These are phyloP conservation scores for Piper betle DNA, from an alignment of 164 flowering plant species.

Conservation along the genomic window DNA sequence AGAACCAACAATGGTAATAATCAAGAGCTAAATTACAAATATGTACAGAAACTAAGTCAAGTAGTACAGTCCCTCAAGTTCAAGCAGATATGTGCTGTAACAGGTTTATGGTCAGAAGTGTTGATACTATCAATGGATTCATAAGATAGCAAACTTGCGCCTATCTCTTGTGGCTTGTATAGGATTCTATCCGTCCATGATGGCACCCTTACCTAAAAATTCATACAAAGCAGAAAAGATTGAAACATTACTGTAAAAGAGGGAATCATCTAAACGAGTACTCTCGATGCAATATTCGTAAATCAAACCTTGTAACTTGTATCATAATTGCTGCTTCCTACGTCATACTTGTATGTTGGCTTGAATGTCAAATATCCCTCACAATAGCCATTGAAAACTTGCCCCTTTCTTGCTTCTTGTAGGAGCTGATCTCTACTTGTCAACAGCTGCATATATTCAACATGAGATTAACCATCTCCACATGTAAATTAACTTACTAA, in stretches of 20 bases:
- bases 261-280: neutral
- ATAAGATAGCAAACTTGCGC: conserved; percentile 40
- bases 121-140: conserved; percentile 46
- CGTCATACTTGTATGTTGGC: conserved; percentile 60
- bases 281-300: no score
- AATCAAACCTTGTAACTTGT: conserved; percentile 56
- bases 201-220: conserved; percentile 45
- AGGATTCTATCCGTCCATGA: conserved; percentile 72
- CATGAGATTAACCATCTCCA: neutral
- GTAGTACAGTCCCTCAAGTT: conserved; percentile 1
- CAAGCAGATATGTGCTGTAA: conserved; percentile 62
- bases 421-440: conserved; percentile 59
- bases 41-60: neutral
- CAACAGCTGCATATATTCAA: conserved; percentile 22
- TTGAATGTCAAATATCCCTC: conserved; percentile 57
- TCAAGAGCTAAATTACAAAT: no score
- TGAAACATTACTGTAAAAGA: neutral
- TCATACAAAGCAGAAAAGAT: neutral
- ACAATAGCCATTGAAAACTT: conserved; percentile 49
- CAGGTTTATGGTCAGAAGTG: conserved; percentile 76
- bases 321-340: conserved; percentile 62
- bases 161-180: conserved; percentile 42
- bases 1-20: no score
- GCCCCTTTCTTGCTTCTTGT: conserved; percentile 61
- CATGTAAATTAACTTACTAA: no score